Percentiles rank a stretch among this genome's conserved stretches.
Evolutionary conservation across 345 rosid genomes (phyloP).

Genomic region (Eucalyptus cladocalyx): DNA sequence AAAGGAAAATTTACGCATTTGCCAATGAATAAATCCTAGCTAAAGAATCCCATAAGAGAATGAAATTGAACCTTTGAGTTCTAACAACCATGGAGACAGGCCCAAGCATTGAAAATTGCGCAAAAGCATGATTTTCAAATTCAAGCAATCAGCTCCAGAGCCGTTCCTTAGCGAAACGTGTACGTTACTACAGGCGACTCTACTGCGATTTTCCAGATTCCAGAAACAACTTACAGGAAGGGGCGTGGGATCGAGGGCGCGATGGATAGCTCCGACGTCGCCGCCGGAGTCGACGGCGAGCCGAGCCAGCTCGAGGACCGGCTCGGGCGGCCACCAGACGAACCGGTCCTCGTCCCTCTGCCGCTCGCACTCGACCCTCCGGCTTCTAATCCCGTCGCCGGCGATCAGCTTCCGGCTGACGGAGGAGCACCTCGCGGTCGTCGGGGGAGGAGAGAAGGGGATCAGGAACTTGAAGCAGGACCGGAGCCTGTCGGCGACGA

Average conservation of each 20-base stretch:
- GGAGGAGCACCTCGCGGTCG: background rate
- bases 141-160: background rate
- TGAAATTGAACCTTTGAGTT: background rate
- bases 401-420: background rate
- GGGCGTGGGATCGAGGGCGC: constrained; percentile 55
- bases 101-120: background rate
- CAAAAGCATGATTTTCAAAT: background rate
- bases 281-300: constrained; percentile 88
- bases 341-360: constrained; percentile 35
- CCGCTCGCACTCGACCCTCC: background rate
- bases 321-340: constrained; percentile 88
- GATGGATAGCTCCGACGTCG: constrained; percentile 53
- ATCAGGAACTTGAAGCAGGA: constrained; percentile 77
- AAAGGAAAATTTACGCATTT: background rate
- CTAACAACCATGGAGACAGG: background rate
- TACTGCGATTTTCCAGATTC: background rate
- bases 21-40: background rate
- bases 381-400: background rate
- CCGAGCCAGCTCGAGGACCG: constrained; percentile 79
- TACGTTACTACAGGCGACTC: fast-evolving
- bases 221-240: constrained; percentile 29
- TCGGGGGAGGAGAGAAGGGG: constrained; percentile 25
- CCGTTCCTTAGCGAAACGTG: background rate
- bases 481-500: constrained; percentile 34
- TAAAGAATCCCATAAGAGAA: background rate